Conservation (phyloP, 1,139 yeast species). For the Saccharomyces hybrid region DNA sequence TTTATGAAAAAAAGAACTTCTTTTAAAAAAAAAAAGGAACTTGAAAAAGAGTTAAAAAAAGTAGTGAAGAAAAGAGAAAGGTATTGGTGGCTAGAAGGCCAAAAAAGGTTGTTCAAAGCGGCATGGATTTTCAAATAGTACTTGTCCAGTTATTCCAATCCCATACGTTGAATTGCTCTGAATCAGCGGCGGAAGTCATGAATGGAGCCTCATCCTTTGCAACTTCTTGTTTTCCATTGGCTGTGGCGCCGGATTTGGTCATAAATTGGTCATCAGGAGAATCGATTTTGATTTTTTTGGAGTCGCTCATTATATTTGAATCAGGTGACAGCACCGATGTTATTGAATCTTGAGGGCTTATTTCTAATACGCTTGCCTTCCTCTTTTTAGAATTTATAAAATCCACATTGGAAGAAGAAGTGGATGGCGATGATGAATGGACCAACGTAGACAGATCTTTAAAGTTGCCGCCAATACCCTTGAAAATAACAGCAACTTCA, state of each 20-base stretch:
- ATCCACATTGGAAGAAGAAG: slow-evolving; percentile 1
- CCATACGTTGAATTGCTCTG: slow-evolving; percentile 19
- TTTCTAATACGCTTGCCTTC: slow-evolving; percentile 22
- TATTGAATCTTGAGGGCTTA: slow-evolving; percentile 24
- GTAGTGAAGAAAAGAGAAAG: neutral
- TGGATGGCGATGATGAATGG: slow-evolving; percentile 4
- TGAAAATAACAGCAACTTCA: slow-evolving; percentile 11
- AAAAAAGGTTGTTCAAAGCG: neutral
- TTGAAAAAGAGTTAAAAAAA: neutral
- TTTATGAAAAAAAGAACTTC: neutral
- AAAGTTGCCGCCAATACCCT: slow-evolving; percentile 15
- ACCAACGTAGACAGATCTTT: slow-evolving; percentile 8
- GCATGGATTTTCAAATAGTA: neutral
- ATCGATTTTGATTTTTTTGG: slow-evolving; percentile 28
- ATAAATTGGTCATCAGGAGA: slow-evolving; percentile 30
- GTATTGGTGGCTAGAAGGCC: neutral
- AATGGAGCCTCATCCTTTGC: slow-evolving; percentile 1
- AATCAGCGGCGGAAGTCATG: slow-evolving; percentile 32
- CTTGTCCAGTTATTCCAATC: slow-evolving; percentile 29
- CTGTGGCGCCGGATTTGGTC: slow-evolving; percentile 7
- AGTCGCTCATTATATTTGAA: slow-evolving; percentile 22
- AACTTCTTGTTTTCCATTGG: neutral
- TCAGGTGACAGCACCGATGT: slow-evolving; percentile 17
- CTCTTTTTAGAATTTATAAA: slow-evolving; percentile 20
- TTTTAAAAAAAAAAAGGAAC: neutral